These are phyloP conservation scores for Xerocomus potaroensis DNA, from an alignment of 768 basidiomycete species.

Conservation along the genomic window DNA sequence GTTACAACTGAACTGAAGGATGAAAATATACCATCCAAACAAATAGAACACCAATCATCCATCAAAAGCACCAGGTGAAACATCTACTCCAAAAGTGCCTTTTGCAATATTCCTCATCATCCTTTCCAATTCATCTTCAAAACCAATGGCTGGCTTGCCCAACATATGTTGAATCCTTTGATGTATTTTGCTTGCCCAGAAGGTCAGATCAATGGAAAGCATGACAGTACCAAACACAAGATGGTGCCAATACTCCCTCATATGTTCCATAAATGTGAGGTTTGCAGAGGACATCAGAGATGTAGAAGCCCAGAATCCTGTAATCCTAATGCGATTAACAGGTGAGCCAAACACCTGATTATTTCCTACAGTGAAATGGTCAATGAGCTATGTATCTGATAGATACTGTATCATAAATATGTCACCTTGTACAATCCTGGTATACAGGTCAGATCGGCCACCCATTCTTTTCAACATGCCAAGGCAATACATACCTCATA, in stretches of 20 bases:
- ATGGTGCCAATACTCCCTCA: slow-evolving; percentile 54
- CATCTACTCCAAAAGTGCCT: slow-evolving; percentile 74
- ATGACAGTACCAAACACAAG: slow-evolving; percentile 62
- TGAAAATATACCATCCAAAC: too few species aligned
- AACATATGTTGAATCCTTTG: slow-evolving; percentile 44
- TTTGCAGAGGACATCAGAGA: slow-evolving; percentile 48
- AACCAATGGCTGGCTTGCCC: slow-evolving; percentile 44
- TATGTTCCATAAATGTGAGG: slow-evolving; percentile 38
- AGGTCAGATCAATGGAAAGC: slow-evolving; percentile 65
- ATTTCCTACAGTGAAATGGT: slow-evolving; percentile 43
- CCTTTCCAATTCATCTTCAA: slow-evolving; percentile 81
- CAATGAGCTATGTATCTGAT: too few species aligned
- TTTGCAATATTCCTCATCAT: slow-evolving; percentile 74
- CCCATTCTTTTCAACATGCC: not conserved
- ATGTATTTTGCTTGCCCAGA: slow-evolving; percentile 56
- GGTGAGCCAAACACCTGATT: slow-evolving; percentile 83
- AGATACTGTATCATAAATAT: too few species aligned
- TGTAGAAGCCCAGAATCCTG: slow-evolving; percentile 75
- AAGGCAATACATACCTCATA: slow-evolving; percentile 48
- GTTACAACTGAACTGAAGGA: too few species aligned
- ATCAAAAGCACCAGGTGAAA: slow-evolving; percentile 52
- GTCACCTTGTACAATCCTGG: slow-evolving; percentile 36
- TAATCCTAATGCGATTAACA: slow-evolving; percentile 87
- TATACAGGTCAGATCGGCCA: not conserved
- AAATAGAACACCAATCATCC: slow-evolving; percentile 32